phyloP scores from a whole-genome alignment of 345 rosid species.

The Physaria fendleri region DNA sequence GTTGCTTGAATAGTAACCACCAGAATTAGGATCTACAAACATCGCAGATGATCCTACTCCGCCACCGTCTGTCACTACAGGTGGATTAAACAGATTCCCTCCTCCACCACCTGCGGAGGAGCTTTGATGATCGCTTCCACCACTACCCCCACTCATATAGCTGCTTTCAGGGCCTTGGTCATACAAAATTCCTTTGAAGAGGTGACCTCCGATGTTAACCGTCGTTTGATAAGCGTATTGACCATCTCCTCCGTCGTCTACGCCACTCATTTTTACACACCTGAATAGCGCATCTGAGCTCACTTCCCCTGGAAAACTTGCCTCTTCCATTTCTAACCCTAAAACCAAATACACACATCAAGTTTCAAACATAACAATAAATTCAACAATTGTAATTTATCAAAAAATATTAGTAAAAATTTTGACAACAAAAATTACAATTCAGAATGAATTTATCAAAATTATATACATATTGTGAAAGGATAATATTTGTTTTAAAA shows the following conservation, averaged over 20 bases:
- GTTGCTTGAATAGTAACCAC: slow-evolving; percentile 27
- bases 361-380: neutral
- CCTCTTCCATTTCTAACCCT: slow-evolving; percentile 66
- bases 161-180: slow-evolving; percentile 74
- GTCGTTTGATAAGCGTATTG: slow-evolving; percentile 84
- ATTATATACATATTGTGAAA: neutral
- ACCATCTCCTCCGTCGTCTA: slow-evolving; percentile 64
- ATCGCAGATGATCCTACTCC: slow-evolving; percentile 26
- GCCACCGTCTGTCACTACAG: neutral
- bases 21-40: slow-evolving; percentile 27
- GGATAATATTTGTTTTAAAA: neutral
- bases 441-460: too few relatives aligned
- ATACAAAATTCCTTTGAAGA: slow-evolving; percentile 86
- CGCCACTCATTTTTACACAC: slow-evolving; percentile 62
- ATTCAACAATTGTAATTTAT: too few relatives aligned
- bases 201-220: slow-evolving; percentile 77
- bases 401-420: neutral
- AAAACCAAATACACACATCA: slow-evolving; percentile 16
- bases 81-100: slow-evolving; percentile 15
- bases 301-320: slow-evolving; percentile 62
- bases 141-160: slow-evolving; percentile 37
- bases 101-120: slow-evolving; percentile 51
- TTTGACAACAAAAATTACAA: too few relatives aligned
- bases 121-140: slow-evolving; percentile 41
- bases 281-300: slow-evolving; percentile 65